phyloP scores from a whole-genome alignment of 352 stramenopile species.

The Globisporangium nagaii region DNA sequence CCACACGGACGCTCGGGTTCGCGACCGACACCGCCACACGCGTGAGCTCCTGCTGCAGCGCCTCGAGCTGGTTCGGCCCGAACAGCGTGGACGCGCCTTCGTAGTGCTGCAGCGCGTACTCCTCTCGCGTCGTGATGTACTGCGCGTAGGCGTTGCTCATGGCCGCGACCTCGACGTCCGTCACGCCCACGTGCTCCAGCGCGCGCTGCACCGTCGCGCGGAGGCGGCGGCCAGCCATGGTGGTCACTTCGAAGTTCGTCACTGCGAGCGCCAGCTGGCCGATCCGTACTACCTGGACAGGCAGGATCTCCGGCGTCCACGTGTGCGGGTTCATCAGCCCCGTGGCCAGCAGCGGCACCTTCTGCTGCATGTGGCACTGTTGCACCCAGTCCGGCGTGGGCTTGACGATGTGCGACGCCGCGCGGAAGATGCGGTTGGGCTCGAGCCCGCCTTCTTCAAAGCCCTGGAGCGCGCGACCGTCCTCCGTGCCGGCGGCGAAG shows the following conservation, averaged over 20 bases:
- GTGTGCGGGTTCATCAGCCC: slow-evolving; percentile 34
- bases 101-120: slow-evolving; percentile 63
- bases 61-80: slow-evolving; percentile 53
- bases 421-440: slow-evolving; percentile 23
- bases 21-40: slow-evolving; percentile 30
- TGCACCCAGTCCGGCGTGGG: slow-evolving; percentile 31
- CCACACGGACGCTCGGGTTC: slow-evolving; percentile 15
- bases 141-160: slow-evolving; percentile 58
- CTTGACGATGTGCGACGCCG: slow-evolving; percentile 19
- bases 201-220: slow-evolving; percentile 21
- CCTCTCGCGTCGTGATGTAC: slow-evolving; percentile 59
- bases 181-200: slow-evolving; percentile 19
- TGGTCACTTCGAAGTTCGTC: slow-evolving; percentile 56
- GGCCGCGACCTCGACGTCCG: slow-evolving; percentile 41
- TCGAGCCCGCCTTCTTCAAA: slow-evolving; percentile 31
- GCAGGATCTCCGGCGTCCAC: slow-evolving; percentile 42
- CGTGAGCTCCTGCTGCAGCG: slow-evolving; percentile 44
- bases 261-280: slow-evolving; percentile 46
- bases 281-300: slow-evolving; percentile 47
- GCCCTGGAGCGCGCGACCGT: slow-evolving; percentile 26
- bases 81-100: slow-evolving; percentile 71
- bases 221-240: slow-evolving; percentile 53
- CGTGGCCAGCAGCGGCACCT: slow-evolving; percentile 29
- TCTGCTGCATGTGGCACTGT: slow-evolving; percentile 32
- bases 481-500: slow-evolving; percentile 37